Percentiles rank a stretch among this genome's conserved stretches.
phyloP scores from a whole-genome alignment of 192 early-diverging fungal species.

The Entomortierella beljakovae region DNA sequence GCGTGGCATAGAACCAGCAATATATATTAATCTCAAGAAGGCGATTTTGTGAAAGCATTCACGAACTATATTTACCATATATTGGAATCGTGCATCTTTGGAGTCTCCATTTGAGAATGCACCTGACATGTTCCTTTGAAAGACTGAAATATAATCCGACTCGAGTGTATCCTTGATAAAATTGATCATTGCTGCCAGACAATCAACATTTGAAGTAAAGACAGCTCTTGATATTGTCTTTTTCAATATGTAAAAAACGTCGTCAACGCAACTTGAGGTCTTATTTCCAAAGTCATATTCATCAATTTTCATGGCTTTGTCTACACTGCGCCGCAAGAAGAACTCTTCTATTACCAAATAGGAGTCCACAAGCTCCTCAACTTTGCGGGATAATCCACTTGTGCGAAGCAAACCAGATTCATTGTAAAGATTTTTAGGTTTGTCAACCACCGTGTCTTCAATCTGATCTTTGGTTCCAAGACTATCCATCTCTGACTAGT shows the following conservation, averaged over 20 bases:
- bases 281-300: slow-evolving; percentile 59
- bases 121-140: slow-evolving; percentile 68
- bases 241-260: slow-evolving; percentile 93
- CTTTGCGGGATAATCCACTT: slow-evolving; percentile 69
- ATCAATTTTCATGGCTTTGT: slow-evolving; percentile 83
- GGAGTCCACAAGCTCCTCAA: slow-evolving; percentile 72
- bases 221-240: slow-evolving; percentile 78
- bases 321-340: slow-evolving; percentile 74
- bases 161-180: slow-evolving; percentile 74
- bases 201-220: slow-evolving; percentile 76
- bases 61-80: slow-evolving; percentile 65
- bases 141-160: slow-evolving; percentile 71
- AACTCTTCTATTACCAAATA: slow-evolving; percentile 83
- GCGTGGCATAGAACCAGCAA: neutral
- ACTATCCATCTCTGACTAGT: slow-evolving; percentile 49
- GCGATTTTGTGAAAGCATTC: neutral
- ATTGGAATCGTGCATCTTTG: slow-evolving; percentile 66
- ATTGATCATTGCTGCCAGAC: slow-evolving; percentile 78
- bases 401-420: slow-evolving; percentile 65
- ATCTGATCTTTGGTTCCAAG: slow-evolving; percentile 27
- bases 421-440: slow-evolving; percentile 58
- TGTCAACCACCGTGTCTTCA: slow-evolving; percentile 45
- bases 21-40: neutral
- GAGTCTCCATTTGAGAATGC: slow-evolving; percentile 65
- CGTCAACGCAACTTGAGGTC: slow-evolving; percentile 84